A percentile compares a stretch with the other conserved stretches of the same genome.
phyloP scores from a whole-genome alignment of 345 rosid genomes.

The Hevea brasiliensis region DNA sequence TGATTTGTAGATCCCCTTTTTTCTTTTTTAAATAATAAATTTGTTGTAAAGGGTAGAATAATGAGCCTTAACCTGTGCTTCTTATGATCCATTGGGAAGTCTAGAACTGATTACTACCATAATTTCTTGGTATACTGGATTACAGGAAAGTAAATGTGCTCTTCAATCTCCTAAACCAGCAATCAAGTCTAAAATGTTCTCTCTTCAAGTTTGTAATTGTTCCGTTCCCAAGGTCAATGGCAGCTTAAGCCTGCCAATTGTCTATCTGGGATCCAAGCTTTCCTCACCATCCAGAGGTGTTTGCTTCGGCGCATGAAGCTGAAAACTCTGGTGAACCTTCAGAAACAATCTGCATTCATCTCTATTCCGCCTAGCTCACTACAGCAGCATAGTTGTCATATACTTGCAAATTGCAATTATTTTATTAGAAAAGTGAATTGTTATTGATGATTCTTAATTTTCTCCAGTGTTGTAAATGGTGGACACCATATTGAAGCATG shows the following conservation, averaged over 20 bases:
- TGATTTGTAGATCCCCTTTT: no score
- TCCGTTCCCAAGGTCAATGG: slow-evolving; percentile 44
- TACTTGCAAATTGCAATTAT: neutral
- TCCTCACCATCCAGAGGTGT: slow-evolving; percentile 41
- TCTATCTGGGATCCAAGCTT: slow-evolving; percentile 37
- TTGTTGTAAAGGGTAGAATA: neutral
- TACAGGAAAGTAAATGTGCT: slow-evolving; percentile 70
- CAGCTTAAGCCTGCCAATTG: slow-evolving; percentile 43
- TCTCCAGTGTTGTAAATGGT: neutral
- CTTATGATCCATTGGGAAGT: slow-evolving; percentile 11
- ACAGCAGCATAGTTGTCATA: neutral
- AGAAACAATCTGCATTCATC: slow-evolving; percentile 20
- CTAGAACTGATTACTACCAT: slow-evolving; percentile 35
- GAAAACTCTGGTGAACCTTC: slow-evolving; percentile 51
- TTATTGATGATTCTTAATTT: slow-evolving; percentile 5
- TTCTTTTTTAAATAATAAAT: neutral
- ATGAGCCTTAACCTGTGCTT: slow-evolving; percentile 4
- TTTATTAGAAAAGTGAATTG: neutral
- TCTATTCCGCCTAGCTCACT: slow-evolving; percentile 2
- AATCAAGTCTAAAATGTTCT: slow-evolving; percentile 45
- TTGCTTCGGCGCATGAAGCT: slow-evolving; percentile 47
- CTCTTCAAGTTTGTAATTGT: slow-evolving; percentile 44
- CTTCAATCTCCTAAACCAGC: slow-evolving; percentile 50
- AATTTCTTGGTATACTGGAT: slow-evolving; percentile 48
- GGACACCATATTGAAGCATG: neutral